These are phyloP conservation scores for Polytrichum formosum DNA, from an alignment of 225 moss, liverwort and hornwort species.

Conservation along the genomic window DNA sequence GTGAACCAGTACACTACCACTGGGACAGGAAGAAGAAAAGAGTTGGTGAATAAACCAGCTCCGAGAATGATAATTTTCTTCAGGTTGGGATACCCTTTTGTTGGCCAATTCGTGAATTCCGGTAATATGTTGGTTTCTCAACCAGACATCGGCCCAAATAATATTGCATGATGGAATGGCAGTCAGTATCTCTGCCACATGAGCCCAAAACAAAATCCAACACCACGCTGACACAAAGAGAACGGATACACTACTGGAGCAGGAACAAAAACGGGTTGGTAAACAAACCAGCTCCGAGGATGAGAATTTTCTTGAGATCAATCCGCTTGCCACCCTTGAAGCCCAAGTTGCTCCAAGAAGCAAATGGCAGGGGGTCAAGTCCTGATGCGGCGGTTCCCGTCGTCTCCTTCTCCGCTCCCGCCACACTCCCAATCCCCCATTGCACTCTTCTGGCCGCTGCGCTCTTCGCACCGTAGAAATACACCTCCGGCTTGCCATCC, in stretches of 20 bases:
- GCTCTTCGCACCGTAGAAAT: slow-evolving; percentile 31
- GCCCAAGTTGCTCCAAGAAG: slow-evolving; percentile 63
- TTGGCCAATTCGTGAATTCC: too few relatives aligned
- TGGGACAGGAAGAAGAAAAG: not conserved
- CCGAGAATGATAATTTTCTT: slow-evolving; percentile 87
- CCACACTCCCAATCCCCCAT: slow-evolving; percentile 72
- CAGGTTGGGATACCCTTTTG: slow-evolving; percentile 28
- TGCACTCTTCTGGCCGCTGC: slow-evolving; percentile 40
- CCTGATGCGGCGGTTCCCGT: slow-evolving; percentile 10
- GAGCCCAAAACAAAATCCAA: too few relatives aligned
- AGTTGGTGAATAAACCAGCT: slow-evolving; percentile 36
- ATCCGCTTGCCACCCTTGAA: slow-evolving; percentile 72
- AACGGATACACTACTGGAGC: too few relatives aligned
- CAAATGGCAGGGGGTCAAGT: slow-evolving; percentile 22
- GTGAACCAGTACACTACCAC: too few relatives aligned
- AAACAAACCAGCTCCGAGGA: slow-evolving; percentile 70
- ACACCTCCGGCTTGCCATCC: slow-evolving; percentile 31
- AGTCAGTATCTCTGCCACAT: too few relatives aligned
- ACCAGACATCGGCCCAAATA: too few relatives aligned
- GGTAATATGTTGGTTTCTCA: too few relatives aligned
- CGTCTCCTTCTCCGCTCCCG: slow-evolving; percentile 60
- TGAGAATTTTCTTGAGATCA: slow-evolving; percentile 87
- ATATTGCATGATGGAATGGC: too few relatives aligned
- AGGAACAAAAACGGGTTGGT: not conserved
- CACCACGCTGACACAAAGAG: too few relatives aligned